Evolutionary conservation across 2,329 filamentous ascomycete species (phyloP), one percentile per base, ranked within the genome.

Genomic region (Torrubiella hemipterigena): DNA sequence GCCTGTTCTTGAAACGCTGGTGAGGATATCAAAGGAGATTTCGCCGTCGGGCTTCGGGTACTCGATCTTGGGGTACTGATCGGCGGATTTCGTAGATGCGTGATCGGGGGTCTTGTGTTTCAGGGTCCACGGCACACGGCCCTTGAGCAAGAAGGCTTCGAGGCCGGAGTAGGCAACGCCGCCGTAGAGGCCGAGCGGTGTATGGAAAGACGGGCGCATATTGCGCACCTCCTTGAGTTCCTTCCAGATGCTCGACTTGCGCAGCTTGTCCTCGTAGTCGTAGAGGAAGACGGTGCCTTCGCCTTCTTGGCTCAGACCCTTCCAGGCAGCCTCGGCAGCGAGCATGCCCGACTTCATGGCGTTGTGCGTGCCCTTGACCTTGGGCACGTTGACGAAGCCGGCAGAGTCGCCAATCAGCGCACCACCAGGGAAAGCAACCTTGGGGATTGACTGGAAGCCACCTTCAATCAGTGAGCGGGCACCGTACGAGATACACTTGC

Each of bases 331-430:
- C 59, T 96, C 85, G 25, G 89, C 91, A 6, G 91, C 91, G 30
- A 98, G 67, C 81, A 98, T 96, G 38, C 89, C 91, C 2, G 84
- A 93, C 50, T 87, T 85, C 85, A 98, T 96, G 31, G 91, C 86
- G 29, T 91, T 95, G 58, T 98, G 91, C 0, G 89, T 95, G 35
- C 91, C 91, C 63, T 98, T 98, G 58, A 98, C 84, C 65, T 98
- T 98, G 41, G 91, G 91, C 12, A 98, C 81, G 50, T 98, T 98
- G 56, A 98, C 69, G 51, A 98, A 94, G 5, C 91, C 91, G 17
- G 91, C 91, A 13, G 87, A 93, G 58, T 98, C 91, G 33, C 91
- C 91, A 43, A 98, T 93, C 27, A 98, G 66, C 28, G 91, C 91
- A 35, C 91, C 91, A 37, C 91, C 91, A 16, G 91, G 91, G 59